Evolutionary conservation across 495 filamentous ascomycete species (phyloP).

Genomic region (Pseudoneurospora amorphoporcata): DNA sequence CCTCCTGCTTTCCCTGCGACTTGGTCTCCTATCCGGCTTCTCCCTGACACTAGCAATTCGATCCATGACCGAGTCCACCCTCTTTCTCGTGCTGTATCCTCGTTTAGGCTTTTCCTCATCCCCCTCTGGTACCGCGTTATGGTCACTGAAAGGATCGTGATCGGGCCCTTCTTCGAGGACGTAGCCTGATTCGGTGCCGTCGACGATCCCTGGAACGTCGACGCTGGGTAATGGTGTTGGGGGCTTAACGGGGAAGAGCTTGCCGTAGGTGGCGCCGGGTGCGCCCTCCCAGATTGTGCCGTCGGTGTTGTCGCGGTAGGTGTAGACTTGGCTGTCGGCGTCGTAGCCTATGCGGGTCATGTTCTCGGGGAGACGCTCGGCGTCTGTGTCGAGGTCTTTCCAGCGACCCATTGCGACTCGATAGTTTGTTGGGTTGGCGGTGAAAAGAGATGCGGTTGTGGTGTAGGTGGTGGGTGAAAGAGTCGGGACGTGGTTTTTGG

Average conservation of each 20-base stretch:
- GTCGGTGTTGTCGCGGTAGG: slow-evolving; percentile 31
- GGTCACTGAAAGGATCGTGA: background rate
- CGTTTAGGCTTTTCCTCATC: background rate
- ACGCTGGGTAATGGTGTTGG: background rate
- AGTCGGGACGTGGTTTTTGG: background rate
- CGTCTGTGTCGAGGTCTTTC: slow-evolving; percentile 37
- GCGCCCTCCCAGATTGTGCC: slow-evolving; percentile 33
- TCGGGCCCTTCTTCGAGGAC: slow-evolving; percentile 4
- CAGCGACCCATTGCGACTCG: slow-evolving; percentile 26
- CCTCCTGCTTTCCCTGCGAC: background rate
- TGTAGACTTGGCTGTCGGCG: slow-evolving; percentile 40
- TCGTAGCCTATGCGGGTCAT: slow-evolving; percentile 45
- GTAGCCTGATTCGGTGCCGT: slow-evolving; percentile 1
- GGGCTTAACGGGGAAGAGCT: slow-evolving; percentile 21
- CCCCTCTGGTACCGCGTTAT: background rate
- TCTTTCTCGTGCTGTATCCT: background rate
- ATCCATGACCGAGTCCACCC: background rate
- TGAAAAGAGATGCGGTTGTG: background rate
- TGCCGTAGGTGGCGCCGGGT: slow-evolving; percentile 35
- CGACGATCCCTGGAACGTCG: background rate
- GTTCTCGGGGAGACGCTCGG: slow-evolving; percentile 41
- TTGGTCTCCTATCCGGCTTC: background rate
- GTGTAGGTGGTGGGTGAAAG: background rate
- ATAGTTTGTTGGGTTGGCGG: background rate
- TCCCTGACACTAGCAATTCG: background rate